A percentile compares a stretch with the other conserved stretches of the same genome.
These are phyloP conservation scores for Aureobasidium mangrovei DNA, from an alignment of 2,329 filamentous ascomycete species.

Conservation along the genomic window DNA sequence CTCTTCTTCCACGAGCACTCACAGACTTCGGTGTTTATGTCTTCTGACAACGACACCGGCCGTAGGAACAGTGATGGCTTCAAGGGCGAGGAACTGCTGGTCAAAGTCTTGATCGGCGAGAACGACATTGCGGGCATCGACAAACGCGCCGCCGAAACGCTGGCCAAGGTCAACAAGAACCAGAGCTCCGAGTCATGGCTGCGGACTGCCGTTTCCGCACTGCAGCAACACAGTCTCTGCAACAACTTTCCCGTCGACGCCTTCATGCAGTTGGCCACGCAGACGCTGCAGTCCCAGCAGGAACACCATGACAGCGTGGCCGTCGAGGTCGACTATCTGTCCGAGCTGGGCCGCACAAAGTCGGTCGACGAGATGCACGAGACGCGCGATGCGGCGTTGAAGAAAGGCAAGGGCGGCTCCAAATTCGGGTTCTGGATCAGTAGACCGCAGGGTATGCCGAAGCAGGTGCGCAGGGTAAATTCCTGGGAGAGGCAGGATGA, in stretches of 20 bases:
- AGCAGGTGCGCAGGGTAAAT: neutral
- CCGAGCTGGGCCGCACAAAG: neutral
- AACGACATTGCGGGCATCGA: neutral
- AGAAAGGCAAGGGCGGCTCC: constrained; percentile 3
- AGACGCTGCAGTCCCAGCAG: neutral
- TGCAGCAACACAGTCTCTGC: neutral
- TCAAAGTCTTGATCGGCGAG: constrained; percentile 7
- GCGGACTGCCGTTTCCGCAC: neutral
- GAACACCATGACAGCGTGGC: constrained; percentile 4
- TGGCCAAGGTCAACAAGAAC: neutral
- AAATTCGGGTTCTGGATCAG: neutral
- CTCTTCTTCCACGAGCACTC: constrained; percentile 5
- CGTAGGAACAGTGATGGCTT: constrained; percentile 5
- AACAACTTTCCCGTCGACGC: constrained; percentile 1
- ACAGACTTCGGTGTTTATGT: neutral
- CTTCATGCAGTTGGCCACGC: neutral
- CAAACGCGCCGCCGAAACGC: neutral
- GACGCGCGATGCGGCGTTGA: constrained; percentile 13
- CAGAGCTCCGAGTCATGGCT: neutral
- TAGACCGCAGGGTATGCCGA: constrained; percentile 4
- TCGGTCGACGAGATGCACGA: constrained; percentile 11
- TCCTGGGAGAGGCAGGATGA: constrained; percentile 6
- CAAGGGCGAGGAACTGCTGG: neutral
- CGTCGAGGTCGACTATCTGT: neutral
- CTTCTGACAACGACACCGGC: neutral